Conservation (phyloP, 1,139 yeast species). For the Debaryomyces udenii region DNA sequence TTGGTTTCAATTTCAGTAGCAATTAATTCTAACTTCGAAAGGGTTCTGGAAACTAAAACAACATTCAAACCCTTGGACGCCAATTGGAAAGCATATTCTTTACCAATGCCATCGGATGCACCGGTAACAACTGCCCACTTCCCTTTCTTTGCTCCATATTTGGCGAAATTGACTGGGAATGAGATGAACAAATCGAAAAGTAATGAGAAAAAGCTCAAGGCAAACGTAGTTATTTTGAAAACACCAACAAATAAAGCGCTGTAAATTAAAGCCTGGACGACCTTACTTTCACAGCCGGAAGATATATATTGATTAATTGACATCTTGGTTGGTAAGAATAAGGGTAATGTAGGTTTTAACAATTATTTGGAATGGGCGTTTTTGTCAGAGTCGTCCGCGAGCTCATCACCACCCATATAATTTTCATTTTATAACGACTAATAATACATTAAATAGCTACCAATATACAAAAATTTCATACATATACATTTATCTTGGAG, state of each 20-base stretch:
- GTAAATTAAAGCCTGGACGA: constrained; percentile 29
- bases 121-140: constrained; percentile 95
- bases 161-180: constrained; percentile 62
- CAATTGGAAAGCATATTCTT: constrained; percentile 83
- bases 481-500: constrained; percentile 1
- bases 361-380: neutral
- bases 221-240: constrained; percentile 44
- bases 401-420: neutral
- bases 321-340: constrained; percentile 14
- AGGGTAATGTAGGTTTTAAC: too few relatives aligned
- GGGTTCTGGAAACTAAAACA: constrained; percentile 82
- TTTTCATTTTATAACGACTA: neutral
- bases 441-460: constrained; percentile 7
- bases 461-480: constrained; percentile 4
- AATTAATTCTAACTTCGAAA: constrained; percentile 68
- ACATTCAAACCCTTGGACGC: constrained; percentile 85
- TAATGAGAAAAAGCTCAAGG: constrained; percentile 45
- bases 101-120: constrained; percentile 97
- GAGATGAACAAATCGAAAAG: constrained; percentile 61
- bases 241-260: constrained; percentile 54
- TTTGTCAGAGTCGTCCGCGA: neutral
- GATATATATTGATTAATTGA: constrained; percentile 19
- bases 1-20: constrained; percentile 65
- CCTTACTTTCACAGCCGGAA: constrained; percentile 21
- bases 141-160: constrained; percentile 68